These are phyloP conservation scores for Suillus tomentosus DNA, from an alignment of 768 basidiomycete genomes.

Conservation along the genomic window DNA sequence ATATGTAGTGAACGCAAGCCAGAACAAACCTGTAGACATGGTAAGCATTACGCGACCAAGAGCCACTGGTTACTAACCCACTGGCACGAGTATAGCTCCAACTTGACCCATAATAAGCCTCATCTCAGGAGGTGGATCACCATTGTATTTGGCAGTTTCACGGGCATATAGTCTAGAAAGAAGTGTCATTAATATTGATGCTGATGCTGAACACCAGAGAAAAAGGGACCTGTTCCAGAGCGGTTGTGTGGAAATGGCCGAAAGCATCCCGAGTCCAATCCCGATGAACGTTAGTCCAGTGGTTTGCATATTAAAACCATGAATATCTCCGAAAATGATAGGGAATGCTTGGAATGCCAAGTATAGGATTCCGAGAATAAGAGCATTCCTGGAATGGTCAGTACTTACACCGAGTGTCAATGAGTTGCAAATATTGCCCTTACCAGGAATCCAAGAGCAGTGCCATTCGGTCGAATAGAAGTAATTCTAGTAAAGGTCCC, in stretches of 20 bases:
- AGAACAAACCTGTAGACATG: constrained; percentile 42
- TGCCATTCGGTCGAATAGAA: constrained; percentile 72
- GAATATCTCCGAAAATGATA: constrained; percentile 46
- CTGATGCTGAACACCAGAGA: neutral
- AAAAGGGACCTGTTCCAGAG: constrained; percentile 43
- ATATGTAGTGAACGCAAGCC: constrained; percentile 59
- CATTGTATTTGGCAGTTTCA: constrained; percentile 41
- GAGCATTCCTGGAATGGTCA: constrained; percentile 35
- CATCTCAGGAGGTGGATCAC: constrained; percentile 62
- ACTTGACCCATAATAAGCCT: constrained; percentile 66
- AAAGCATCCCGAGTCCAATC: constrained; percentile 49
- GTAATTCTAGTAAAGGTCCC: constrained; percentile 45
- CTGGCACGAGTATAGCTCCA: constrained; percentile 66
- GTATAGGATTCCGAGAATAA: constrained; percentile 47
- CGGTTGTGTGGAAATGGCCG: constrained; percentile 39
- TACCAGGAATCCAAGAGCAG: constrained; percentile 72
- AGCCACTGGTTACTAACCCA: constrained; percentile 40
- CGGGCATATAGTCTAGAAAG: constrained; percentile 38
- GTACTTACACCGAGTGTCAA: constrained; percentile 5
- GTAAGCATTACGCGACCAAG: neutral
- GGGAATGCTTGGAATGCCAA: constrained; percentile 61
- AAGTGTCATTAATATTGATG: neutral
- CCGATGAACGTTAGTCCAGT: constrained; percentile 53
- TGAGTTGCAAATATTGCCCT: constrained; percentile 14
- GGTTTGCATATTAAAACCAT: constrained; percentile 56